Conservation (phyloP, 768 basidiomycete species). For the Hericium erinaceus region DNA sequence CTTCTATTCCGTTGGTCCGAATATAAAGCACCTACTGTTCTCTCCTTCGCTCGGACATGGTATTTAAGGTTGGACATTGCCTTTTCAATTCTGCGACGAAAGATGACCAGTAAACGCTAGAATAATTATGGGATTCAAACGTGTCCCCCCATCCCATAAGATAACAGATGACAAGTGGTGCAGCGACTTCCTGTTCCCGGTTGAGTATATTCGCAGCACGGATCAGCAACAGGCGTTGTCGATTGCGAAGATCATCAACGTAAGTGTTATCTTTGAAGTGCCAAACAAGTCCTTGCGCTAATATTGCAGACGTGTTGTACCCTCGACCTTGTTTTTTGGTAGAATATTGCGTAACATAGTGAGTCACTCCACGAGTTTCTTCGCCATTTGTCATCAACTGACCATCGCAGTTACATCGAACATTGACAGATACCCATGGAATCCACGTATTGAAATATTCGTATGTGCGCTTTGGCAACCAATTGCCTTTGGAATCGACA, state of each 20-base stretch:
- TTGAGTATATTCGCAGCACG: constrained; percentile 25
- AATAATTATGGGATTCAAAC: constrained; percentile 28
- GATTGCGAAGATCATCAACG: constrained; percentile 16
- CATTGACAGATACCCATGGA: constrained; percentile 1
- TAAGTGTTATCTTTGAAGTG: constrained; percentile 15
- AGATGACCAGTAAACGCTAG: constrained; percentile 26
- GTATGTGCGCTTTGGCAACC: constrained; percentile 10
- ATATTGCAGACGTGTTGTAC: constrained; percentile 27
- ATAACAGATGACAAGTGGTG: constrained; percentile 30
- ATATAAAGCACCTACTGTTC: too few species aligned
- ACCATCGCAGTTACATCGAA: constrained; percentile 30
- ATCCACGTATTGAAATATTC: constrained; percentile 17
- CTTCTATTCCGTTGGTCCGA: too few species aligned
- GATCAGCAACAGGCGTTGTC: constrained; percentile 23
- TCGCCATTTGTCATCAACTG: constrained; percentile 30
- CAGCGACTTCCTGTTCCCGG: constrained; percentile 28
- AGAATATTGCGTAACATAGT: constrained; percentile 21
- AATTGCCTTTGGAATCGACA: constrained; percentile 13
- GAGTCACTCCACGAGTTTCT: constrained; percentile 25
- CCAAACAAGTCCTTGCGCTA: constrained; percentile 24
- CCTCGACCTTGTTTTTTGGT: constrained; percentile 17
- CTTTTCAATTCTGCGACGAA: constrained; percentile 14
- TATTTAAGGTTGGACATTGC: too few species aligned
- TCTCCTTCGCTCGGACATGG: too few species aligned
- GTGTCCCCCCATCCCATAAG: constrained; percentile 36